Evolutionary conservation across 2,329 filamentous ascomycete genomes (phyloP), one percentile per base, ranked within the genome.

Genomic region (Cordyceps militaris): DNA sequence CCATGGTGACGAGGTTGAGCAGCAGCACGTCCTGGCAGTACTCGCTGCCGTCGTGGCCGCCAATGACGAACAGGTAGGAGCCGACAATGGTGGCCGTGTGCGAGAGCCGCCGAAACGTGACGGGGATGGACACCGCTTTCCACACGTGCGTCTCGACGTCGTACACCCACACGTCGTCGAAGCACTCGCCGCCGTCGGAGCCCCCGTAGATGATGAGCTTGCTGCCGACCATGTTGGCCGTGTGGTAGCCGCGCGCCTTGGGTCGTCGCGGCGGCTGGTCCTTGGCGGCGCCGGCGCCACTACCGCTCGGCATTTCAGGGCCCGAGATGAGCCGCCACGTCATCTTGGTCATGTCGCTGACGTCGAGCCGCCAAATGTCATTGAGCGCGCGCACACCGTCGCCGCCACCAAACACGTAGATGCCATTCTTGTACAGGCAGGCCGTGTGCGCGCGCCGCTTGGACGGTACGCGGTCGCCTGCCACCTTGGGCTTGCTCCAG

Each of bases 151-250:
- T 78, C 52, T 88, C 84, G 6, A 87, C 80, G 66, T 88, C 84
- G 71, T 87, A 88, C 30, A 88, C 81, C 85, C 85, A 88, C 42
- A 88, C 85, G 65, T 88, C 85, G 67, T 85, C 80, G 71, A 88
- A 88, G 71, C 85, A 88, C 70, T 88, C 84, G 53, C 83, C 83
- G 62, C 85, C 85, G 67, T 88, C 85, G 3, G 83, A 86, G 34
- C 85, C 85, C 40, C 85, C 85, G 67, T 82, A 88, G 64, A 88
- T 84, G 68, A 88, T 87, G 61, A 88, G 79, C 72, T 88, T 88
- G 70, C 79, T 80, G 62, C 84, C 85, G 44, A 88, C 84, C 79
- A 88, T 87, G 67, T 88, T 88, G 62, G 85, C 85, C 4, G 85
- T 88, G 69, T 88, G 85, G 67, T 88, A 88, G 53, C 85, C 85